Base-by-base conservation (phyloP, 345 rosid genomes). In the Lepidium aucheri region DNA sequence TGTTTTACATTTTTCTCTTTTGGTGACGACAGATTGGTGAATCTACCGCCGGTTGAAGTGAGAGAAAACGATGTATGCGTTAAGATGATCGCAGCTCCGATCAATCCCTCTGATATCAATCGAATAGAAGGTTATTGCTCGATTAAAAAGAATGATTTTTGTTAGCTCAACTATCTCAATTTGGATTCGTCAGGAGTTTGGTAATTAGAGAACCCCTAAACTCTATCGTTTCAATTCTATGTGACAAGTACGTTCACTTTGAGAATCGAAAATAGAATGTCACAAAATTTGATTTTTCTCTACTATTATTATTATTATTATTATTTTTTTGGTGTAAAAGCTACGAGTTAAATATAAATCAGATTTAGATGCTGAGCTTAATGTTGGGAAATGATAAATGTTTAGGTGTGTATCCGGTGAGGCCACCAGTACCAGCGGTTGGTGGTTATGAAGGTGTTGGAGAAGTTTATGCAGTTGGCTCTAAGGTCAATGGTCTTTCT, bases 381-480 rank as follows among this genome's bases (percentile, higher is more conserved):
- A 12, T 45, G 53, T 50, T 51, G 44, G 18, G 28, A 11, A 16
- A 24, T 49, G 60, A 16, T 42, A 59, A 43, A 41, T 15, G 46
- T 63, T 33, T 47, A 88, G 98, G 98, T 17, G 94, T 90, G 35
- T 93, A 88, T 51, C 98, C 97, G 14, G 92, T 86, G 68, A 85
- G 94, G 81, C 98, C 98, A 56, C 76, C 80, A 6, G 80, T 85
- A 58, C 98, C 98, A 5, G 96, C 98, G 0, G 84, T 90, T 41
- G 98, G 96, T 75, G 97, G 98, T 50, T 84, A 90, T 64, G 95
- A 90, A 70, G 97, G 98, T 49, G 97, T 93, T 51, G 98, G 97
- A 0, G 79, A 90, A 80, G 92, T 93, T 1, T 76, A 81, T 64
- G 77, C 82, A 18, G 83, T 88, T 38, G 97, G 96, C 28, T 80